Conservation (phyloP, 176 grass and related monocot genomes). For the Rhynchospora tenuis region DNA sequence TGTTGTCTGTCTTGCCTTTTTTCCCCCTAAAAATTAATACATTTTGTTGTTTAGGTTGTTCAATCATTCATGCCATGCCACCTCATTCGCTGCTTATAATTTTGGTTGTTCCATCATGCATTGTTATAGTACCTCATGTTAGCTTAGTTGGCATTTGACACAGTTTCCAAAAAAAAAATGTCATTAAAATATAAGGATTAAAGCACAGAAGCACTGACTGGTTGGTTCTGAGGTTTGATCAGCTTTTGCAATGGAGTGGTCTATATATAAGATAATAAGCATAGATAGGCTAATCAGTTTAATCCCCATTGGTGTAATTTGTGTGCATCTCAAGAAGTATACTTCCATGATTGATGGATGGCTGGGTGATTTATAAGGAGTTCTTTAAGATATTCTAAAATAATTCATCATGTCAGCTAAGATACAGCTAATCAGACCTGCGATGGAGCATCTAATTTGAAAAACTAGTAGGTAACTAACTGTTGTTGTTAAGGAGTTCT, state of each 20-base stretch:
- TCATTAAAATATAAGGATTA: neutral
- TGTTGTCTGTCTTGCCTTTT: neutral
- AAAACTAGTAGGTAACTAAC: neutral
- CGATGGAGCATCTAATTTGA: neutral
- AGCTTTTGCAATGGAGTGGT: neutral
- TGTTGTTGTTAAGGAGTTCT: neutral
- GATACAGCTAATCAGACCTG: neutral
- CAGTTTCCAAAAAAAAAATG: neutral
- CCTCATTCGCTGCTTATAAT: neutral
- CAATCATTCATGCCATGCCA: slow-evolving; percentile 12
- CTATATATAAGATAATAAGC: neutral
- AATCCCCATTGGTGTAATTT: too few relatives aligned
- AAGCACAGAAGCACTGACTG: neutral
- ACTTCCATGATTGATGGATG: neutral
- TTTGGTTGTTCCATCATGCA: neutral
- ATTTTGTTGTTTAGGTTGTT: neutral
- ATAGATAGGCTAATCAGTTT: too few relatives aligned
- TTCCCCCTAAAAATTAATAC: neutral
- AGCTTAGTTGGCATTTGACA: slow-evolving; percentile 2
- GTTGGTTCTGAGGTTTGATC: neutral
- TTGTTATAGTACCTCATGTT: neutral
- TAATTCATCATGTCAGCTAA: neutral
- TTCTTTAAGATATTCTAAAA: neutral
- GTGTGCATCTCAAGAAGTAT: neutral
- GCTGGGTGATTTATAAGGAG: neutral